Base-by-base conservation (phyloP, 495 filamentous ascomycete species). In the Aspergillus indologenus region DNA sequence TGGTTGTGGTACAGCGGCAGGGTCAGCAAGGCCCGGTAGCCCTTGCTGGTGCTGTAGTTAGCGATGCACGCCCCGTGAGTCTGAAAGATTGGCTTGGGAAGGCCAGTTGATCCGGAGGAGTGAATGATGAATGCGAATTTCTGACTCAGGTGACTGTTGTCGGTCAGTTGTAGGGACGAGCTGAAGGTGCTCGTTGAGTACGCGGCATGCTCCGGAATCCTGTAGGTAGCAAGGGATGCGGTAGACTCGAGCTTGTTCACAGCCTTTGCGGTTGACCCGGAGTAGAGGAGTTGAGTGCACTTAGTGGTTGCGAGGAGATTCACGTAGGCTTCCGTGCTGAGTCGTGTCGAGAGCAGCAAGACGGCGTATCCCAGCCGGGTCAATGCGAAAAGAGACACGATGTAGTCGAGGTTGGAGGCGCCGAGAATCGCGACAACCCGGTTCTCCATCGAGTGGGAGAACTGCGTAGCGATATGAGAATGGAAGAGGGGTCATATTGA, bases 101-200 rank as follows among this genome's bases (percentile, higher is more conserved):
- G 71, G 1, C 82, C 82, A 2, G 82, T 86, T 5, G 79, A 82
- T 2, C 83, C 83, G 23, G 81, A 83, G 0, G 80, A 83, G 63
- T 85, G 83, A 51, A 80, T 62, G 19, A 85, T 83, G 62, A 79
- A 73, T 5, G 71, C 67, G 43, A 68, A 66, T 61, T 78, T 78
- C 31, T 71, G 63, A 49, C 53, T 56, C 3, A 59, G 21, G 3
- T 61, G 62, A 4, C 61, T 47, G 6, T 69, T 69, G 47, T 67
- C 62, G 61, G 62, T 65, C 19, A 68, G 46, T 7, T 60, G 54
- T 5, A 56, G 24, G 9, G 29, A 11, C 5, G 57, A 57, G 3
- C 9, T 21, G n/a, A 26, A 43, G 7, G 56, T 43, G 20, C 48
- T 49, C 7, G 26, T 23, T 6, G 61, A 53, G 20, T 60, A 63